Percentiles rank a stretch among this genome's conserved stretches.
Evolutionary conservation across 2,329 filamentous ascomycete species (phyloP).

Genomic region (Magnaporthiopsis rhizophila): DNA sequence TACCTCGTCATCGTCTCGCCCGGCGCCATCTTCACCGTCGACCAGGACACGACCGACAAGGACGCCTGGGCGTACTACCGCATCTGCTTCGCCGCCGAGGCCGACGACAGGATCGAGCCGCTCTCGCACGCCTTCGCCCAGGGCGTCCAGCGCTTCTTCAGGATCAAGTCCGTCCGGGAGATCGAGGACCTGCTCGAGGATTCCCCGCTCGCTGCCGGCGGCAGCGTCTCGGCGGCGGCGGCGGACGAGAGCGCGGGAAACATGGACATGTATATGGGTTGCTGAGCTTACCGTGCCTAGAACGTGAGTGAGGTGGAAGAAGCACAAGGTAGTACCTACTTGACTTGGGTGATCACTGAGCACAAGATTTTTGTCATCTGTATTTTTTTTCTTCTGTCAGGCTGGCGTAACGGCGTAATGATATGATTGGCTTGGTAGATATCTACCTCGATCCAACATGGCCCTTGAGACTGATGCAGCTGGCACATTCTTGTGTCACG

Average conservation of each 20-base stretch:
- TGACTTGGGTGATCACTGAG: background rate
- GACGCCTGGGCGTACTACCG: conserved; percentile 66
- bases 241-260: conserved; percentile 20
- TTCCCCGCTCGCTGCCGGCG: conserved; percentile 12
- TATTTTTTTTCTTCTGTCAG: background rate
- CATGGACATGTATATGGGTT: conserved; percentile 22
- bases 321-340: background rate
- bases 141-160: conserved; percentile 69
- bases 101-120: conserved; percentile 57
- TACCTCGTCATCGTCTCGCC: conserved; percentile 63
- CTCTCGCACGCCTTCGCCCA: conserved; percentile 58
- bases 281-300: conserved; percentile 12
- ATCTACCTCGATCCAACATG: background rate
- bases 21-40: conserved; percentile 67
- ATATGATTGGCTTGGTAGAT: background rate
- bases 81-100: conserved; percentile 78
- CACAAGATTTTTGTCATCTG: background rate
- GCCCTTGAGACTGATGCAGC: background rate
- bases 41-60: conserved; percentile 44
- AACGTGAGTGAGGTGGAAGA: background rate
- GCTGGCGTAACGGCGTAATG: background rate
- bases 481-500: background rate
- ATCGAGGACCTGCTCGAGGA: conserved; percentile 55
- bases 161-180: conserved; percentile 56
- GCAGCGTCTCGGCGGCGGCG: conserved; percentile 1